These are phyloP conservation scores for Taiozyma sp. DNA, from an alignment of 1,139 yeast genomes.

Conservation along the genomic window DNA sequence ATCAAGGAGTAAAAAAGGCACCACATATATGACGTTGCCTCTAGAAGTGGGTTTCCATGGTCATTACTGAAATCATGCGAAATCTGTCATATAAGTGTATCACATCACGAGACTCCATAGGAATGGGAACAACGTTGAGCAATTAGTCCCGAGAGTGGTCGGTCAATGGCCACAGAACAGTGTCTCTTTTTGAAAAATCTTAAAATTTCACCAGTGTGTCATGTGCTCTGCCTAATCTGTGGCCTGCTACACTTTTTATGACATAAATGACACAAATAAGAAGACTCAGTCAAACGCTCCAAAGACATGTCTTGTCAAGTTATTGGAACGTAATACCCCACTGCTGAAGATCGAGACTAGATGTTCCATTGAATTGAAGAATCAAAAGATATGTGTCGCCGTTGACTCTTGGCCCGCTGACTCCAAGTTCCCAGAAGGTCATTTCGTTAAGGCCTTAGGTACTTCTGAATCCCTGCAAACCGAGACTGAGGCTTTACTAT, in stretches of 20 bases:
- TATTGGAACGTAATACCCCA: slow-evolving; percentile 89
- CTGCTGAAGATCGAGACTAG: slow-evolving; percentile 83
- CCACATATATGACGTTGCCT: slow-evolving; percentile 1
- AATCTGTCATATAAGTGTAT: too few relatives aligned
- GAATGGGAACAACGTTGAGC: too few relatives aligned
- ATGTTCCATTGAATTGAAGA: slow-evolving; percentile 72
- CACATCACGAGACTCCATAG: too few relatives aligned
- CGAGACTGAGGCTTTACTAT: slow-evolving; percentile 88
- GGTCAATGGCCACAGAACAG: too few relatives aligned
- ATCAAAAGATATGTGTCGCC: slow-evolving; percentile 86
- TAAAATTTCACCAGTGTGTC: too few relatives aligned
- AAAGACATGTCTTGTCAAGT: slow-evolving; percentile 73
- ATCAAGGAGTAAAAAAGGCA: too few relatives aligned
- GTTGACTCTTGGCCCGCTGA: slow-evolving; percentile 89
- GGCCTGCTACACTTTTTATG: too few relatives aligned
- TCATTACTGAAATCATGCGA: too few relatives aligned
- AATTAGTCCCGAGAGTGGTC: too few relatives aligned
- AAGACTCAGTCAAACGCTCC: slow-evolving; percentile 36
- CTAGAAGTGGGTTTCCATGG: background rate
- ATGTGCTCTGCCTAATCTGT: too few relatives aligned
- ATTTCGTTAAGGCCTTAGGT: slow-evolving; percentile 86
- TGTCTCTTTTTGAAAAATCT: too few relatives aligned
- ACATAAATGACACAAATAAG: too few relatives aligned
- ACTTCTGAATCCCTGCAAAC: slow-evolving; percentile 90
- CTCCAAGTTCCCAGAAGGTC: slow-evolving; percentile 90